Conservation (phyloP, 345 rosid genomes). For the Salix caprea region DNA sequence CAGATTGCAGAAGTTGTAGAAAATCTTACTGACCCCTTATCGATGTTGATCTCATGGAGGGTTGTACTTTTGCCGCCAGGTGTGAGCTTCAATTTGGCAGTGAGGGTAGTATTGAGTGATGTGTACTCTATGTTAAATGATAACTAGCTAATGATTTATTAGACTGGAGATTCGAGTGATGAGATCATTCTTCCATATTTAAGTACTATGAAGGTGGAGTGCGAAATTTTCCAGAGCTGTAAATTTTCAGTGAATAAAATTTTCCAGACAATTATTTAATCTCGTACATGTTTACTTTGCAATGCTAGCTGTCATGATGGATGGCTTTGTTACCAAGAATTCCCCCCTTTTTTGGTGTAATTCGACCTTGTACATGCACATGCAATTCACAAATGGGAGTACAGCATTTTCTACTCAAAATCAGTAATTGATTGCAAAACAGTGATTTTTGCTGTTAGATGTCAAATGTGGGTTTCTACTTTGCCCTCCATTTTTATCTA, state of each 20-base stretch:
- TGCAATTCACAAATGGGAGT: too few relatives aligned
- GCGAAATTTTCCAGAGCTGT: too few relatives aligned
- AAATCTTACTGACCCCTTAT: neutral
- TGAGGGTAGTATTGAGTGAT: neutral
- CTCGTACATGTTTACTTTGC: slow-evolving; percentile 3
- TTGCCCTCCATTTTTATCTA: neutral
- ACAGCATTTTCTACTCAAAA: too few relatives aligned
- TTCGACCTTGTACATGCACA: too few relatives aligned
- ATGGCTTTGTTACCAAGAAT: neutral
- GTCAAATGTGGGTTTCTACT: neutral
- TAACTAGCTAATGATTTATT: neutral
- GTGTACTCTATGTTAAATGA: neutral
- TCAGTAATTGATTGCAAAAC: too few relatives aligned
- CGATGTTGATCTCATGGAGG: neutral
- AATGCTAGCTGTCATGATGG: neutral
- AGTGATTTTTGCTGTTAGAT: too few relatives aligned
- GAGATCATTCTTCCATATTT: too few relatives aligned
- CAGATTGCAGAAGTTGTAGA: neutral
- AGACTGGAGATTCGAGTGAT: too few relatives aligned
- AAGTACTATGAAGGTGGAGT: too few relatives aligned
- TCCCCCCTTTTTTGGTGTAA: too few relatives aligned
- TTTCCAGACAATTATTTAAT: neutral
- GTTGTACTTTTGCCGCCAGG: neutral
- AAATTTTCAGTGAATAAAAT: neutral
- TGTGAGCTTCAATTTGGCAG: neutral